A percentile compares a stretch with the other conserved stretches of the same genome.
Conservation (phyloP, 441 rosid genomes). For the Eutrema salsugineum region DNA sequence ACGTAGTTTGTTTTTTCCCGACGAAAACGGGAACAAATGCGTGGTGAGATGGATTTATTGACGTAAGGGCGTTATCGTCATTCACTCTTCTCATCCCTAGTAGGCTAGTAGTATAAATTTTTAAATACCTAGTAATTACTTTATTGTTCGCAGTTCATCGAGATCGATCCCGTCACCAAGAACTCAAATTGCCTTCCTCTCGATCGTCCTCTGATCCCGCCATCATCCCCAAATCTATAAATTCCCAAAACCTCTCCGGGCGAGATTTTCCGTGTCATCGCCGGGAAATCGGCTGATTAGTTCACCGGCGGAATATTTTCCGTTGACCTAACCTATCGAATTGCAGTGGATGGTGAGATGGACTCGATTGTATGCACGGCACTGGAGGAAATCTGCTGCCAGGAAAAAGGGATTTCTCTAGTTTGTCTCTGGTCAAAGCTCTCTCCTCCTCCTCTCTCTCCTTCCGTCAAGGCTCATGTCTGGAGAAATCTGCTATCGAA, state of each 20-base stretch:
- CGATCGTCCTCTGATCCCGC: constrained; percentile 13
- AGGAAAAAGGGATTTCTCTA: constrained; percentile 56
- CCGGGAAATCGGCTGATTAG: neutral
- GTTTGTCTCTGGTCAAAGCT: constrained; percentile 45
- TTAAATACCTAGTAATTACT: neutral
- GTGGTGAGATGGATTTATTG: neutral
- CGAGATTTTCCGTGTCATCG: neutral
- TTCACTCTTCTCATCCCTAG: neutral
- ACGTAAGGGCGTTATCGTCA: neutral
- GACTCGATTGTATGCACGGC: constrained; percentile 63
- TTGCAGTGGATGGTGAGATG: constrained; percentile 34
- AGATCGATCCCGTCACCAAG: constrained; percentile 27
- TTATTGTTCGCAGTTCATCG: neutral
- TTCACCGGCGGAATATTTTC: neutral
- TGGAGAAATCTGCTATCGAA: constrained; percentile 60
- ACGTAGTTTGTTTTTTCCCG: too few relatives aligned
- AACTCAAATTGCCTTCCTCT: neutral
- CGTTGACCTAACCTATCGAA: constrained; percentile 7
- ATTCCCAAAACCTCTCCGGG: neutral
- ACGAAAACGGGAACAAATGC: too few relatives aligned
- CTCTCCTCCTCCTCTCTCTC: constrained; percentile 40
- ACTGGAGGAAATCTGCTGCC: constrained; percentile 76
- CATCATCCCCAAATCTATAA: constrained; percentile 4
- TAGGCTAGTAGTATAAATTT: neutral
- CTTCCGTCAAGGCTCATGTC: constrained; percentile 43